These are phyloP conservation scores for Coemansia erecta DNA, from an alignment of 192 early-diverging fungal genomes.

Conservation along the genomic window DNA sequence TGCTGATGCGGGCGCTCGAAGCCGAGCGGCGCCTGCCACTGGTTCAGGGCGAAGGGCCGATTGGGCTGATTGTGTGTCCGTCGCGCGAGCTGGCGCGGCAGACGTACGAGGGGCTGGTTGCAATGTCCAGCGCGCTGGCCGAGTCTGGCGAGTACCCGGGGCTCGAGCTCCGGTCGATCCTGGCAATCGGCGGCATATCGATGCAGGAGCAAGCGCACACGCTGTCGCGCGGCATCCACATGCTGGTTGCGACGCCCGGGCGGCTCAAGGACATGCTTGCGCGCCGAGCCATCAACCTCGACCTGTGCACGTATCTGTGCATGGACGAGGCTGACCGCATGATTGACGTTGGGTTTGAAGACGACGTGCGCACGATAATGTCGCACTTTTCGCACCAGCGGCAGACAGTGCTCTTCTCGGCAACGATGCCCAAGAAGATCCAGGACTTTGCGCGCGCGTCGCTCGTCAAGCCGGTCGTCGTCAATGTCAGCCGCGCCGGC, in stretches of 20 bases:
- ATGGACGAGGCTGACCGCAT: constrained; percentile 99
- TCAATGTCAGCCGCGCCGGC: constrained; percentile 98
- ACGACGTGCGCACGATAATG: constrained; percentile 93
- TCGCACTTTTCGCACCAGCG: constrained; percentile 94
- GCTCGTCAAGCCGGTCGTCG: constrained; percentile 83
- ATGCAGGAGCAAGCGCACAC: constrained; percentile 83
- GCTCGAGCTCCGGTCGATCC: constrained; percentile 63
- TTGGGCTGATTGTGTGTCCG: constrained; percentile 93
- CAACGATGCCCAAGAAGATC: constrained; percentile 98
- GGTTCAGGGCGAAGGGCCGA: constrained; percentile 82
- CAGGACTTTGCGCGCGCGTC: constrained; percentile 92
- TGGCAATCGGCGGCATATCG: constrained; percentile 93
- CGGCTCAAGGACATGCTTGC: constrained; percentile 89
- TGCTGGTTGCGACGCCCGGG: constrained; percentile 95
- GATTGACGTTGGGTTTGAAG: constrained; percentile 98
- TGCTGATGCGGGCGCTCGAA: constrained; percentile 90
- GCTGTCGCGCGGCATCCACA: constrained; percentile 78
- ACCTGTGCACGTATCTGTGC: constrained; percentile 85
- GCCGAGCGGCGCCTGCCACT: constrained; percentile 84
- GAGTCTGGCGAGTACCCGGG: constrained; percentile 62
- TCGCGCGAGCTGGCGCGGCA: constrained; percentile 95
- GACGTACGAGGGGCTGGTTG: constrained; percentile 82
- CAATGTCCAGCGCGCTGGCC: constrained; percentile 59
- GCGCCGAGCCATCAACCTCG: constrained; percentile 84
- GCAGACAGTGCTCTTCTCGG: constrained; percentile 94